Base-by-base conservation (phyloP, 441 rosid genomes). In the Daphne laureola region DNA sequence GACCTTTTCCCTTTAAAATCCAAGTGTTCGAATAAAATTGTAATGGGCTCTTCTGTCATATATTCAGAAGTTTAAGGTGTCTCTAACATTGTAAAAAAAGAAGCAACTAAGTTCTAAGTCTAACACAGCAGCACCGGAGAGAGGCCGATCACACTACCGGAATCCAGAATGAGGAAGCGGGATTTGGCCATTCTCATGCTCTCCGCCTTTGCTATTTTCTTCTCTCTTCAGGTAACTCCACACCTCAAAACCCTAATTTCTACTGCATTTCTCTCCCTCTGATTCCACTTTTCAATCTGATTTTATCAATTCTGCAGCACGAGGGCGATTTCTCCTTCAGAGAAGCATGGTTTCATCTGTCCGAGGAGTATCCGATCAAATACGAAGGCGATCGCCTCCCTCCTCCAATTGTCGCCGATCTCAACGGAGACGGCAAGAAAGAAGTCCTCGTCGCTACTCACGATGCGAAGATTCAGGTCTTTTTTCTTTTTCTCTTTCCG, bases 151-250 rank as follows among this genome's bases (percentile, higher is more conserved):
- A 36, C 14, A 1, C 25, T 40, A 25, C 53, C 21, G 42, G 51
- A 12, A 31, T 5, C 58, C 43, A 48, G 56, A 31, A 92, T 94
- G 99, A 90, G 98, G 90, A 94, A 87, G 74, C 89, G 98, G 6
- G 98, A 94, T 75, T 72, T 90, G 64, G 93, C 96, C n/a, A 87
- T 87, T 65, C 85, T 94, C 60, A 90, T 93, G 88, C 97, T 90
- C 58, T 83, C 86, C 48, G 96, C 96, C 44, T 85, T 93, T 67
- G 95, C 99, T 43, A 81, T 93, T 57, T 90, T 93, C 90, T 90
- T 93, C 85, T 84, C 93, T 64, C 97, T 93, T 58, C 97, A 86
- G 94, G 98, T 84, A 4, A 4, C 66, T 36, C 55, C 43, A 8
- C 15, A 16, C 35, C 11, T 40, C 51, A 12, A 12, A 11, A 12